Evolutionary conservation across 139 green algal species (phyloP), one percentile per base, ranked within the genome.

Genomic region (Chlamydomonas asymmetrica): DNA sequence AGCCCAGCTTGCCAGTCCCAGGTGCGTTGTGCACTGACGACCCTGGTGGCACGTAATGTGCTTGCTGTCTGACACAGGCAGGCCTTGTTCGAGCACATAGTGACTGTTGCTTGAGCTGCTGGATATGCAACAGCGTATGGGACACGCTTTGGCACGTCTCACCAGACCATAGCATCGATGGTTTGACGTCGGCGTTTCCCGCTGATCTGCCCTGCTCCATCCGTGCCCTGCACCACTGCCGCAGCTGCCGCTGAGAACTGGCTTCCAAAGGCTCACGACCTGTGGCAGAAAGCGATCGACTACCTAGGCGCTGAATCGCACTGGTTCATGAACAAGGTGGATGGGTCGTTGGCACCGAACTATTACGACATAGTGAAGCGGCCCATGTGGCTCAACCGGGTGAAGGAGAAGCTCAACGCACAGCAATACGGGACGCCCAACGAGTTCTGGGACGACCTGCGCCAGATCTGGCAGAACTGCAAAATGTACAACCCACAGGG

Each of bases 381-480:
- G 0, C 72, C 72, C 5, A 72, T 78, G 61, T 78, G 72, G 61
- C 66, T 78, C 27, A 71, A 72, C 48, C 62, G n/a, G 8, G 35
- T 78, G 35, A 32, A 41, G 20, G 5, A 71, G 29, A 78, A 72
- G 72, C 72, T 78, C 23, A 25, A 66, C 13, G 7, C 1, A 10
- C 48, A n/a, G 4, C 37, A 78, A 31, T 78, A 78, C 48, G 13
- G 22, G 1, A 38, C 27, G 2, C 35, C 78, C 18, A 38, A 72
- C 29, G 78, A 82, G 16, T 88, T 88, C 66, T 60, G 27, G 32
- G 73, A 83, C 39, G 82, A 88, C 75, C 63, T 88, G 40, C 61
- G 66, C 5, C 68, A 85, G 5, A 78, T 82, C 38, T 85, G 80
- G 61, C 40, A 64, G 29, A 88, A 88, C 67, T 88, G 82, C 79